Base-by-base conservation (phyloP, 768 basidiomycete genomes). In the Trametopsis cervina region DNA sequence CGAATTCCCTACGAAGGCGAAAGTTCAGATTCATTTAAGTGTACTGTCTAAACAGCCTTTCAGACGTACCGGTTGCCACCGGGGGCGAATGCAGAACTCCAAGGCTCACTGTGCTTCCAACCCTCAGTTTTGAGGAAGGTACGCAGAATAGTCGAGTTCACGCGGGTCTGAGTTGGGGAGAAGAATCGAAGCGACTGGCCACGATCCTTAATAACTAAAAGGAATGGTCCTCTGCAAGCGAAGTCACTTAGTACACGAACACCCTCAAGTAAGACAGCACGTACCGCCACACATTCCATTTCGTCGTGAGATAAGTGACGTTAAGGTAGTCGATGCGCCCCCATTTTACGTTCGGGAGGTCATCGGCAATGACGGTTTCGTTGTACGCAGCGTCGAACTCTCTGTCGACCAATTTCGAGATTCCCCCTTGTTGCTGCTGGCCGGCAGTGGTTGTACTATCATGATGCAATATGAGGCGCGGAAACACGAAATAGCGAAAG, bases 291-390 rank as follows among this genome's bases (percentile, higher is more conserved):
- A 94, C 63, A 27, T 63, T 70, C 92, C 92, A 95, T 60, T 85
- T 85, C 2, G 89, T 90, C 48, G 90, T 93, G 48, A 92, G 64
- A 45, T 72, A 66, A 3, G 88, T 91, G 53, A 93, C 90, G 52
- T 84, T 82, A 54, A 91, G 67, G 64, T 92, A 95, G 69, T 94
- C 89, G 49, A 95, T 80, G 52, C 92, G 80, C 43, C 80, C 92
- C 77, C 85, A 94, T 49, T 77, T 81, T 48, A 93, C 76, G 59
- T 88, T 63, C 2, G 80, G 80, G 15, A 89, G 65, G 60, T 85
- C 87, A 9, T 73, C 74, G 18, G 73, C 75, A 12, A 76, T 60
- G 26, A 76, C 45, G 4, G 82, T 76, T 53, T 75, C 66, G 62
- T 90, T 86, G 62, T 73, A 89, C 2, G 89, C 76, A 10, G 75